Conservation (phyloP, 164 flowering plant species). For the Magnolia sinica region DNA sequence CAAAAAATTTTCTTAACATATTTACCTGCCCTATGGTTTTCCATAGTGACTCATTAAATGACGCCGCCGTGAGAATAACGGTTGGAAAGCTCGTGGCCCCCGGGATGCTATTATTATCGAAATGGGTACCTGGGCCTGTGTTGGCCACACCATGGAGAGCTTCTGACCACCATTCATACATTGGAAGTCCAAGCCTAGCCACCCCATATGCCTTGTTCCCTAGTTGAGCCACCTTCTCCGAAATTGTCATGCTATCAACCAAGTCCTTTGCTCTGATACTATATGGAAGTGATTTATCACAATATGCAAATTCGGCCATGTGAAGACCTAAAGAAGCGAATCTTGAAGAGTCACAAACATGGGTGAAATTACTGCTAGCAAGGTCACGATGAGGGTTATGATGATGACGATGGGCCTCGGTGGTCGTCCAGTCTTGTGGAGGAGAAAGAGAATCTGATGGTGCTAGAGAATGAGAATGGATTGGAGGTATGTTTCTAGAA, state of each 20-base stretch:
- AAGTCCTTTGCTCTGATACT: constrained; percentile 4
- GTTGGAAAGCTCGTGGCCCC: constrained; percentile 8
- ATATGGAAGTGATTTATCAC: constrained; percentile 1
- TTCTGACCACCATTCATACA: constrained; percentile 12
- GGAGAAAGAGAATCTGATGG: too few species aligned
- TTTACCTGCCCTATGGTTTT: constrained; percentile 18
- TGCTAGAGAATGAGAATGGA: too few species aligned
- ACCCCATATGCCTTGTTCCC: constrained; percentile 4
- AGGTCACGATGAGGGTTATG: too few species aligned
- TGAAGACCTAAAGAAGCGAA: not conserved
- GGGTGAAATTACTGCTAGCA: not conserved
- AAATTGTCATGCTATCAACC: constrained; percentile 8
- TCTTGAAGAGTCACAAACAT: not conserved
- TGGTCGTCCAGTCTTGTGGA: too few species aligned
- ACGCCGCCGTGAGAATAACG: constrained; percentile 7
- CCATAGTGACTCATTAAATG: constrained; percentile 12
- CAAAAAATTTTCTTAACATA: too few species aligned
- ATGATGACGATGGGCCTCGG: too few species aligned
- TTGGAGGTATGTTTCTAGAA: too few species aligned
- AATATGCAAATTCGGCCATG: constrained; percentile 1
- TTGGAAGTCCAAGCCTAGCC: constrained; percentile 9
- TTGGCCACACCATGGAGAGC: constrained; percentile 13
- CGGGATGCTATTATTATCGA: constrained; percentile 10
- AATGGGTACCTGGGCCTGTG: constrained; percentile 6
- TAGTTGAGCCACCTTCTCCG: constrained; percentile 10